phyloP scores from a whole-genome alignment of 257 asterid species.

The Capsicum pubescens region DNA sequence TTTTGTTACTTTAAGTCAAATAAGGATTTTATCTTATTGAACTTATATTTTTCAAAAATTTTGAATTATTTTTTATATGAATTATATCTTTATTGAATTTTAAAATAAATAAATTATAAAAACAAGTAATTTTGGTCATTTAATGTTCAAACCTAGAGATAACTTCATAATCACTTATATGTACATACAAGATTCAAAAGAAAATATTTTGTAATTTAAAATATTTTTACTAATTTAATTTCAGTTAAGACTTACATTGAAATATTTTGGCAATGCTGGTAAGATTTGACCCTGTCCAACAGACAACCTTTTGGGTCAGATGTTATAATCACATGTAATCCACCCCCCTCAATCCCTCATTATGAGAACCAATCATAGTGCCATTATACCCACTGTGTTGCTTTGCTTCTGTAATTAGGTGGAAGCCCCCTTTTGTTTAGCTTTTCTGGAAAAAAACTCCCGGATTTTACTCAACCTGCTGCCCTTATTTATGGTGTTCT shows the following conservation, averaged over 20 bases:
- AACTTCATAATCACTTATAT: no score
- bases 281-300: neutral
- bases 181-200: no score
- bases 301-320: conserved; percentile 27
- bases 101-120: no score
- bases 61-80: no score
- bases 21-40: no score
- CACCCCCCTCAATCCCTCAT: neutral
- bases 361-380: conserved; percentile 23
- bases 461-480: conserved; percentile 38
- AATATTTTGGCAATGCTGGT: neutral
- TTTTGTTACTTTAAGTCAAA: no score
- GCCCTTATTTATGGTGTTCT: conserved; percentile 21
- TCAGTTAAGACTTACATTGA: neutral
- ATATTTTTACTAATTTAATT: no score
- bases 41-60: no score
- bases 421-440: conserved; percentile 9
- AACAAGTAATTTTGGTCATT: no score
- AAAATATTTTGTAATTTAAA: no score
- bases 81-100: no score
- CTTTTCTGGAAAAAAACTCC: conserved; percentile 32
- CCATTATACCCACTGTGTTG: neutral
- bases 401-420: conserved; percentile 23
- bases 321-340: conserved; percentile 23
- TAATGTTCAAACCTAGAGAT: no score